These are phyloP conservation scores for Nicotiana sylvestris DNA, from an alignment of 257 asterid genomes.

Conservation along the genomic window DNA sequence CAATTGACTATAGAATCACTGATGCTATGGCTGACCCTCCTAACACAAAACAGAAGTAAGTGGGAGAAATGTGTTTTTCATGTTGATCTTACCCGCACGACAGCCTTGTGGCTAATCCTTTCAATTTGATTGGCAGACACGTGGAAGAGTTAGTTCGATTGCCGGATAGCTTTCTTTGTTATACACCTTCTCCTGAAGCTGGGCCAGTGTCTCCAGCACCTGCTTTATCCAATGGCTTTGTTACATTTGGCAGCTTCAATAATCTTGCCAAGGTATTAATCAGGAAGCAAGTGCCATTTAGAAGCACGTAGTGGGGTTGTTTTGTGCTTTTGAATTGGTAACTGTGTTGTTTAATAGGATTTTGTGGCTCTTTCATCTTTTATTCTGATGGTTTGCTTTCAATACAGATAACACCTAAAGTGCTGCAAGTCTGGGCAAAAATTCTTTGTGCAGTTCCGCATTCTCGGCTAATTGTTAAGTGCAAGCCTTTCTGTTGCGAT, in stretches of 20 bases:
- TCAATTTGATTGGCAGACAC: slow-evolving; percentile 59
- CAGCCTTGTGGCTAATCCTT: slow-evolving; percentile 2
- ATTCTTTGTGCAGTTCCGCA: slow-evolving; percentile 90
- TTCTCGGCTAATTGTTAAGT: slow-evolving; percentile 91
- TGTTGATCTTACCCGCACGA: not conserved
- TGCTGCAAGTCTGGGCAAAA: slow-evolving; percentile 96
- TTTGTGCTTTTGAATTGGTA: not conserved
- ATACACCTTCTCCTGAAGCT: slow-evolving; percentile 97
- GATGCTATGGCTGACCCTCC: slow-evolving; percentile 87
- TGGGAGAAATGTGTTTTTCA: slow-evolving; percentile 1
- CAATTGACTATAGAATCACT: slow-evolving; percentile 90
- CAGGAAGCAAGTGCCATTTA: not conserved
- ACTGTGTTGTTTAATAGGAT: not conserved
- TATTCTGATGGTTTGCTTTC: not conserved
- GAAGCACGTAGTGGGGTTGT: not conserved
- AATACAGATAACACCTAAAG: slow-evolving; percentile 86
- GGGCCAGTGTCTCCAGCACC: slow-evolving; percentile 87
- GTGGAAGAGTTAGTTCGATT: slow-evolving; percentile 88
- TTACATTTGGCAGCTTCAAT: slow-evolving; percentile 98
- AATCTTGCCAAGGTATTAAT: slow-evolving; percentile 91
- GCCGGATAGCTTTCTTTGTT: slow-evolving; percentile 90
- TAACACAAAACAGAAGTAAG: slow-evolving; percentile 74
- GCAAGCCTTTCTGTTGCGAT: slow-evolving; percentile 95
- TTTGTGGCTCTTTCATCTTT: slow-evolving; percentile 9
- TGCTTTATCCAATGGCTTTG: slow-evolving; percentile 82